Percentiles rank a stretch among this genome's conserved stretches.
Evolutionary conservation across 371 early-diverging fungal genomes (phyloP).

Genomic region (Mortierella sp.): DNA sequence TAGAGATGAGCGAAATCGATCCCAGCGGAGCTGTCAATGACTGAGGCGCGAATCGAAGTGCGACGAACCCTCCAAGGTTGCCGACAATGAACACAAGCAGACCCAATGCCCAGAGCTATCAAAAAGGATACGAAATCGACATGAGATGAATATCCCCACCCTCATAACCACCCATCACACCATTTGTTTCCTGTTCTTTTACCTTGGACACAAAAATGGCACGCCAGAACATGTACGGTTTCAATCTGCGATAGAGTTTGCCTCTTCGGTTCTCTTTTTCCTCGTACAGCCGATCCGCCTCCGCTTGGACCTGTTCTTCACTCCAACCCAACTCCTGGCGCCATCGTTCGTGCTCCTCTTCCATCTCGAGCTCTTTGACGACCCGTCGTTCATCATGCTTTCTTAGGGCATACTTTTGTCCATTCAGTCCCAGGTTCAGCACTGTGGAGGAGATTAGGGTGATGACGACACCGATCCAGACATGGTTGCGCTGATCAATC

Average conservation of each 20-base stretch:
- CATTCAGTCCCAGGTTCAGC: slow-evolving; percentile 87
- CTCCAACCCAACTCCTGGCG: slow-evolving; percentile 33
- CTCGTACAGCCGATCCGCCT: slow-evolving; percentile 40
- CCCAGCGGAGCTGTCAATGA: slow-evolving; percentile 87
- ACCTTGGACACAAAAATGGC: slow-evolving; percentile 52
- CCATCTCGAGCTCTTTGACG: slow-evolving; percentile 37
- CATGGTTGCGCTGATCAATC: slow-evolving; percentile 58
- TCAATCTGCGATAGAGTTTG: slow-evolving; percentile 33
- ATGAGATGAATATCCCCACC: no score
- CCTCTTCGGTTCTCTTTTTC: slow-evolving; percentile 35
- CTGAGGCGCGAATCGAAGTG: slow-evolving; percentile 89
- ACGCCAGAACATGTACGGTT: slow-evolving; percentile 47
- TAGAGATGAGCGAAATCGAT: slow-evolving; percentile 84
- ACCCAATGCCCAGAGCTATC: slow-evolving; percentile 72
- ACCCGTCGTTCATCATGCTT: slow-evolving; percentile 62
- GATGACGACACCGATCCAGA: slow-evolving; percentile 81
- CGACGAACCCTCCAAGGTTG: slow-evolving; percentile 81
- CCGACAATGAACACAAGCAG: slow-evolving; percentile 77
- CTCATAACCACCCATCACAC: no score
- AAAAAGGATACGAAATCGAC: background rate
- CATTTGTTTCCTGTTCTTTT: slow-evolving; percentile 5
- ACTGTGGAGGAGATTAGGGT: slow-evolving; percentile 77
- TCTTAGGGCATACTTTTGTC: slow-evolving; percentile 85
- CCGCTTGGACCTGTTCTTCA: slow-evolving; percentile 42
- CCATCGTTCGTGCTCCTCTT: slow-evolving; percentile 41